Conservation (phyloP, 768 basidiomycete genomes). For the Leccinum pellstonianum region DNA sequence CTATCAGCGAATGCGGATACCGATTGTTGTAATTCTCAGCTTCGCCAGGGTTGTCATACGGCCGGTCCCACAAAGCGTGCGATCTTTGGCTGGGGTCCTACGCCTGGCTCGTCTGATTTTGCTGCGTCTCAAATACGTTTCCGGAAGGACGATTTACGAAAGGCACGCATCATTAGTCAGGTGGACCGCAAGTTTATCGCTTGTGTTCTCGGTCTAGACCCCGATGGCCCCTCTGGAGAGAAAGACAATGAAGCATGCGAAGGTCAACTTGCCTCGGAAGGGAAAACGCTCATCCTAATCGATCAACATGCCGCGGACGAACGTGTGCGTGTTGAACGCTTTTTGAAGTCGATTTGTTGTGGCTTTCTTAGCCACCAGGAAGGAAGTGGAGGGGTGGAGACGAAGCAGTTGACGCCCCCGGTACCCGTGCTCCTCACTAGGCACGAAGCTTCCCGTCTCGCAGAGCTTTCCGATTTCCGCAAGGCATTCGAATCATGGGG, state of each 20-base stretch:
- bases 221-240: constrained; percentile 14
- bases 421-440: constrained; percentile 63
- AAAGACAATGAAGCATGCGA: constrained; percentile 17
- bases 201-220: constrained; percentile 49
- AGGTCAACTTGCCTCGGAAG: constrained; percentile 15
- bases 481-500: constrained; percentile 69
- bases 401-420: constrained; percentile 50
- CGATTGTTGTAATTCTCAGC: constrained; percentile 10
- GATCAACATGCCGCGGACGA: constrained; percentile 99
- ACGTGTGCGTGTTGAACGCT: constrained; percentile 84
- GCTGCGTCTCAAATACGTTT: constrained; percentile 39
- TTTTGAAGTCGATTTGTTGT: constrained; percentile 70
- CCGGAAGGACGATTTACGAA: constrained; percentile 50
- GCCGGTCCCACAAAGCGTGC: constrained; percentile 9
- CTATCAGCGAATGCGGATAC: constrained; percentile 11
- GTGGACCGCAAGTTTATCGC: constrained; percentile 91
- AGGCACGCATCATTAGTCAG: constrained; percentile 70
- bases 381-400: constrained; percentile 36
- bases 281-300: constrained; percentile 62
- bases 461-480: constrained; percentile 39
- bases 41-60: constrained; percentile 15
- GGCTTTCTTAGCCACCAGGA: constrained; percentile 53
- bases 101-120: constrained; percentile 13
- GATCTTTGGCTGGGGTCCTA: constrained; percentile 9
- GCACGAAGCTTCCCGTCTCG: constrained; percentile 57